Conservation (phyloP, 1,284 basidiomycete genomes). For the Fomitopsis palustris region DNA sequence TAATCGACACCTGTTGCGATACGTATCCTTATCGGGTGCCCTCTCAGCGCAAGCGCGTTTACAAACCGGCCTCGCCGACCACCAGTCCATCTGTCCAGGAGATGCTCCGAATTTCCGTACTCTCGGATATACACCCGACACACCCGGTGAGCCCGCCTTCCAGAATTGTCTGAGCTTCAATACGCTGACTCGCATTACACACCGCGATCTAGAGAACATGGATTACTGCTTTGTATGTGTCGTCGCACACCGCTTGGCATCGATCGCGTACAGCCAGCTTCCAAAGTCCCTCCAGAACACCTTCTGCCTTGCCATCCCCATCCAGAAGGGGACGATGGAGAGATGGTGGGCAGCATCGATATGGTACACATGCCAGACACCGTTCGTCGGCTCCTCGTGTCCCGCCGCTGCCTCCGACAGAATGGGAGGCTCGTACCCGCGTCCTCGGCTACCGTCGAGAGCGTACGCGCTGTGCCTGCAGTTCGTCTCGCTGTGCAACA, state of each 20-base stretch:
- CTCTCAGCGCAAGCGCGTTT: too few relatives aligned
- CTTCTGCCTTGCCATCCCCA: constrained; percentile 32
- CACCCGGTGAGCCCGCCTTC: not conserved
- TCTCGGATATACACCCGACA: too few relatives aligned
- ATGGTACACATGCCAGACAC: constrained; percentile 41
- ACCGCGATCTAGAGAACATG: not conserved
- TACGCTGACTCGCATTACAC: not conserved
- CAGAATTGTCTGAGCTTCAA: not conserved
- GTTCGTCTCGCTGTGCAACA: constrained; percentile 15
- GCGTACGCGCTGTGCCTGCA: constrained; percentile 20
- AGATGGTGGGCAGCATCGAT: constrained; percentile 36
- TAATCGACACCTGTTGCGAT: not conserved
- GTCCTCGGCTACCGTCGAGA: not conserved
- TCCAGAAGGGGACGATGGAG: constrained; percentile 41
- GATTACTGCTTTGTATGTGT: not conserved
- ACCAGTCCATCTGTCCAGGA: too few relatives aligned
- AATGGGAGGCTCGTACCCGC: constrained; percentile 5
- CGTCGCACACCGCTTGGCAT: constrained; percentile 12
- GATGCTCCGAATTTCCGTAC: too few relatives aligned
- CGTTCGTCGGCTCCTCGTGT: constrained; percentile 25
- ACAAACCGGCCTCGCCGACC: too few relatives aligned
- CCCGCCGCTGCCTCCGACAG: constrained; percentile 5
- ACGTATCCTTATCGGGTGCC: too few relatives aligned
- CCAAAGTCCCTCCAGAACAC: constrained; percentile 39
- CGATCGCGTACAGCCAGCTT: constrained; percentile 34